Conservation (phyloP, 2,329 filamentous ascomycete genomes). For the Epichloe uncinata region DNA sequence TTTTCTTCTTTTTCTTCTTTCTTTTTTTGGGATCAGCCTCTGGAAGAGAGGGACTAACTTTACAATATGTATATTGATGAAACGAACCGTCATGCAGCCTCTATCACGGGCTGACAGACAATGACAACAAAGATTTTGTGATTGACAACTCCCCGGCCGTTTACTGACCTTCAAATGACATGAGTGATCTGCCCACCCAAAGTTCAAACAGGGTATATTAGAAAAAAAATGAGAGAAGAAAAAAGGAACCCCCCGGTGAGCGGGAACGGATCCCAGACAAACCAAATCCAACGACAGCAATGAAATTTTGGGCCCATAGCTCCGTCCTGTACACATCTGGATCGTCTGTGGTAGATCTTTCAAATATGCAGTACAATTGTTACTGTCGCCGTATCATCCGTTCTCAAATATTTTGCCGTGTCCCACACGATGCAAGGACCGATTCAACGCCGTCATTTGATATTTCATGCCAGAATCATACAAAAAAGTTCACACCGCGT, state of each 20-base stretch:
- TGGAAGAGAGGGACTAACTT: not conserved
- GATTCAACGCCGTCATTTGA: slow-evolving; percentile 6
- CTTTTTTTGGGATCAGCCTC: too few species aligned
- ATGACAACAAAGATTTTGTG: not conserved
- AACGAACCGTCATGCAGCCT: slow-evolving; percentile 1
- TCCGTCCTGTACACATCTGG: not conserved
- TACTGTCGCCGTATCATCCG: not conserved
- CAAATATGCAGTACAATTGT: not conserved
- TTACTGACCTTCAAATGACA: not conserved
- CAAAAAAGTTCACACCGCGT: not conserved
- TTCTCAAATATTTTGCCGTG: not conserved
- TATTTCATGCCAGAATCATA: slow-evolving; percentile 5
- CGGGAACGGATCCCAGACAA: not conserved
- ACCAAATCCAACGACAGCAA: not conserved
- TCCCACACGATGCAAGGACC: slow-evolving; percentile 5
- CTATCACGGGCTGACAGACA: not conserved
- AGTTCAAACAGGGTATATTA: slow-evolving; percentile 9
- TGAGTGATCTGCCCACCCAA: not conserved
- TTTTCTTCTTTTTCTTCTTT: too few species aligned
- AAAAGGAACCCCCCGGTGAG: not conserved
- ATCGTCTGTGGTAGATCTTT: not conserved
- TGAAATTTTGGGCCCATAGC: not conserved
- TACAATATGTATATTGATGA: not conserved
- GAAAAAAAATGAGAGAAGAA: not conserved
- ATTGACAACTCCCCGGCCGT: not conserved